Base-by-base conservation (phyloP, 306 rosid species). In the Quercus robur region DNA sequence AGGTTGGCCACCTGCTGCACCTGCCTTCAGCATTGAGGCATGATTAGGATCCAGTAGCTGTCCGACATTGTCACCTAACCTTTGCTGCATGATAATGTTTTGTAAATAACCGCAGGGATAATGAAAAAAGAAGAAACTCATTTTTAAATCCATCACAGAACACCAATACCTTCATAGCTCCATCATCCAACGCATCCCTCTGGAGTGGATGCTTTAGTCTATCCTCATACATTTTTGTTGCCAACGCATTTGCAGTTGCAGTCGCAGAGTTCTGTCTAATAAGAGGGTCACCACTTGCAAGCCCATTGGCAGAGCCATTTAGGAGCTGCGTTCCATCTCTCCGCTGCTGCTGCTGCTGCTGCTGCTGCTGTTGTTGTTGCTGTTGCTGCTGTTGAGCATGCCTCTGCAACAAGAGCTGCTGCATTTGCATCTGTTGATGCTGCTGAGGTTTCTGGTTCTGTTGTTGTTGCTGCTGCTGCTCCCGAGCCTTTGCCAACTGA, bases 401-500 rank as follows among this genome's bases (percentile, higher is more conserved):
- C 74, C 88, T 84, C 79, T 83, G 91, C 71, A 75, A 7, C 13
- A 79, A 74, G 35, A 59, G 81, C 84, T 88, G 87, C 59, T 86
- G 91, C 86, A 83, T 78, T 77, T 82, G 86, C 87, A 77, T 73
- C 70, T 84, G 85, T 73, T 80, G 77, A 78, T 82, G 84, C 75
- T 70, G 92, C 46, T 85, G 85, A 61, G 88, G 77, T 54, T 81
- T 85, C 81, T 80, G 87, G 49, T 70, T 77, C 57, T 80, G 85
- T 28, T 70, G 82, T 70, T 78, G 84, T 52, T 62, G 85, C 77
- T 84, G 78, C 70, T 64, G 76, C 84, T 68, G 77, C 64, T 89
- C 86, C 80, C 74, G 79, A 63, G 90, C 88, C 86, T 92, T 90
- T 57, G 17, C 82, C 81, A 79, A 69, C 81, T 84, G 94, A 82